Evolutionary conservation across 2,329 filamentous ascomycete genomes (phyloP).

Genomic region (Epichloe hybrida): DNA sequence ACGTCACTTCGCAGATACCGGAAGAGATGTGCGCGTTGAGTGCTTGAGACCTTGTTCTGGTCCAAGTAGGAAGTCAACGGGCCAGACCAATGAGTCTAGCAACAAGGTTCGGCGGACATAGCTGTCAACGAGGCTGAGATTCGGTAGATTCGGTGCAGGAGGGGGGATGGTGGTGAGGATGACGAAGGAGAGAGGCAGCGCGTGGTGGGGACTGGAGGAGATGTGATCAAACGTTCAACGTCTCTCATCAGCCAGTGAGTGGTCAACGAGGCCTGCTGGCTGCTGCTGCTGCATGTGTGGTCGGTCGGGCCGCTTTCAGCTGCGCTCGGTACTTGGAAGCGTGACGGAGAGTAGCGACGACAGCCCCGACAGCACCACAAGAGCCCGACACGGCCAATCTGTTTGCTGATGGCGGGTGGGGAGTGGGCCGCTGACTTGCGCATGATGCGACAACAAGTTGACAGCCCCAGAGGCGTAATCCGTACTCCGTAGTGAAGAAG

Average conservation of each 20-base stretch:
- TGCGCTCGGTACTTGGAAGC: too few relatives aligned
- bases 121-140: slow-evolving; percentile 4
- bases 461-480: too few relatives aligned
- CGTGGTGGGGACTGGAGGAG: neutral
- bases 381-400: neutral
- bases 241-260: neutral
- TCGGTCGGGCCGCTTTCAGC: too few relatives aligned
- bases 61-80: slow-evolving; percentile 9
- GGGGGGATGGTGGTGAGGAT: slow-evolving; percentile 1
- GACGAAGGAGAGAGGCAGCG: slow-evolving; percentile 5
- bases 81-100: slow-evolving; percentile 14
- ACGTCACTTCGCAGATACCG: neutral
- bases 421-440: neutral
- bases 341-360: neutral
- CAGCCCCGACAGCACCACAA: neutral
- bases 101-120: slow-evolving; percentile 11
- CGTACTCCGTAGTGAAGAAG: too few relatives aligned
- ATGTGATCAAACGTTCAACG: neutral
- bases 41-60: slow-evolving; percentile 9
- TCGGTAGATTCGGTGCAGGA: neutral
- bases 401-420: neutral
- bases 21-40: neutral
- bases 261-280: neutral
- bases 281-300: neutral
- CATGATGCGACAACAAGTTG: neutral